Evolutionary conservation across 31 red algal species (phyloP).

Genomic region (Bonnemaisonia californica): DNA sequence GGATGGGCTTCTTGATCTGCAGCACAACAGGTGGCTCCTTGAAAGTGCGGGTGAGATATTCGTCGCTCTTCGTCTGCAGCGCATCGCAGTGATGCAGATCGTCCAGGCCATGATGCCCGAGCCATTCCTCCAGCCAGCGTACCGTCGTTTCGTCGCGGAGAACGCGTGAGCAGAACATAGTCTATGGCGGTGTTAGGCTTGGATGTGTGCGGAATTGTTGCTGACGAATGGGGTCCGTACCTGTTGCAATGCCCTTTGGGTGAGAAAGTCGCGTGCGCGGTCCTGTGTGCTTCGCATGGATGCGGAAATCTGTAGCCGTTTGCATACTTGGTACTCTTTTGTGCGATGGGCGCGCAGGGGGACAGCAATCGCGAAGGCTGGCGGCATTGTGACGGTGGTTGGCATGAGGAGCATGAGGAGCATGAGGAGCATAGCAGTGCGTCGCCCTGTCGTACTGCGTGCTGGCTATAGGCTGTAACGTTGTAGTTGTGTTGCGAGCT

Average conservation of each 20-base stretch:
- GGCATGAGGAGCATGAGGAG: too few relatives aligned
- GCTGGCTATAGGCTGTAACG: too few relatives aligned
- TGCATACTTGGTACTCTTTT: too few relatives aligned
- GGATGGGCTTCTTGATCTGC: constrained; percentile 61
- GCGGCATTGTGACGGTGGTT: too few relatives aligned
- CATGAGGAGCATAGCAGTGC: too few relatives aligned
- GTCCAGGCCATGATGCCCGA: constrained; percentile 53
- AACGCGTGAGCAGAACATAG: constrained; percentile 59
- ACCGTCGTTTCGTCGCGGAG: constrained; percentile 69
- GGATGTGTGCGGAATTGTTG: too few relatives aligned
- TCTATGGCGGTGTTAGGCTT: too few relatives aligned
- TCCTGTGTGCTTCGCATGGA: neutral
- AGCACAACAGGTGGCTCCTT: constrained; percentile 29
- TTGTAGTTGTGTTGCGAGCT: too few relatives aligned
- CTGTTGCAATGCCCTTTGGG: constrained; percentile 70
- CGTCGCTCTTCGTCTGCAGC: constrained; percentile 35
- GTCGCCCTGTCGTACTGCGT: too few relatives aligned
- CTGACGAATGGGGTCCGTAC: too few relatives aligned
- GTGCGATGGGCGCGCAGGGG: too few relatives aligned
- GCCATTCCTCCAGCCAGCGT: constrained; percentile 56
- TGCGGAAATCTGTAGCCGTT: constrained; percentile 8
- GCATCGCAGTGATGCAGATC: constrained; percentile 70
- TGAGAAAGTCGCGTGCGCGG: constrained; percentile 65
- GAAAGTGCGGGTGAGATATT: constrained; percentile 41
- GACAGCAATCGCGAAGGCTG: too few relatives aligned